Evolutionary conservation across 1,284 basidiomycete species (phyloP), one percentile per base, ranked within the genome.

Genomic region (Ceratobasidium sp.): DNA sequence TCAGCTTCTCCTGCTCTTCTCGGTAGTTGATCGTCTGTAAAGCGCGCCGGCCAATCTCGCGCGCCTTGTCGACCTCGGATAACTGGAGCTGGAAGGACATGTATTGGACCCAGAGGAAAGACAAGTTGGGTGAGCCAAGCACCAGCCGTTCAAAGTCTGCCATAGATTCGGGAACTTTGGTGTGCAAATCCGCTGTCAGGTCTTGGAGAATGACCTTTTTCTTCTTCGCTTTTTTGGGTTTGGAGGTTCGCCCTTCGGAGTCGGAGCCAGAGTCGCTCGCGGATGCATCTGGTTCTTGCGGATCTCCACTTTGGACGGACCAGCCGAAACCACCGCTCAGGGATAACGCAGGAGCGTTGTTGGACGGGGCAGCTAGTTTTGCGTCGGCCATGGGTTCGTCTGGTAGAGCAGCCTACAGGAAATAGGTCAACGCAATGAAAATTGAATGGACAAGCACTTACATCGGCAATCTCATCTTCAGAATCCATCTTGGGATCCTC

Each of bases 21-120:
- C 98, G 90, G 86, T 97, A 99, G 82, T 90, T 93, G 85, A 99
- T 99, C 17, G 92, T 92, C 81, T 91, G 88, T 78, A 98, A 86
- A 3, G 97, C 98, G 40, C 95, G 91, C 71, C 90, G 89, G 19
- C 92, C 97, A 65, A 97, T 92, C 82, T 93, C 90, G 49, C 97
- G 90, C 17, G 97, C 98, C 84, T 96, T 96, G 81, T 97, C 96
- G 59, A 99, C 88, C 84, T 99, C 97, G 57, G 96, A 96, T 17
- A 99, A 90, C 80, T 97, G 95, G 4, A 99, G 87, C 80, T 97
- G 95, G 90, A 99, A 98, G 5, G 97, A 97, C 95, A 99, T 99
- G 84, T 97, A 99, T 84, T 98, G 97, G 78, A 99, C 93, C 98
- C 98, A 99, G 54, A 99, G 88, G 85, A 93, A 98, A 0, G 98